phyloP scores from a whole-genome alignment of 2,329 filamentous ascomycete genomes.

The Dothideomycetidae sp. region DNA sequence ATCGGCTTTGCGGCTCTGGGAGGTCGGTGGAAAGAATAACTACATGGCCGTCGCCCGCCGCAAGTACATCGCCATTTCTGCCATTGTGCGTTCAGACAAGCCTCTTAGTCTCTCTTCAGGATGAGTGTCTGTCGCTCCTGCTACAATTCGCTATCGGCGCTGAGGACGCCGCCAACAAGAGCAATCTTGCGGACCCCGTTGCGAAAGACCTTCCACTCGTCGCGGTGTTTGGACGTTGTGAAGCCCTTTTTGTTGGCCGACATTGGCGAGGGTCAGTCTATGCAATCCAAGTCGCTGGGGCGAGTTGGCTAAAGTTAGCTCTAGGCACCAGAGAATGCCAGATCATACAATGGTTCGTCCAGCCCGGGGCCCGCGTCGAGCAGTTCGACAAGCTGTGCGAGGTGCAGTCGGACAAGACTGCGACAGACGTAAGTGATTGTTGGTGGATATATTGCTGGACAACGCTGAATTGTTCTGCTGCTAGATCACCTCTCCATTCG shows the following conservation, averaged over 20 bases:
- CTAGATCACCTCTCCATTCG: conserved; percentile 87
- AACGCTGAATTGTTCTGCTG: conserved; percentile 14
- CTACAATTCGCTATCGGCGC: not conserved
- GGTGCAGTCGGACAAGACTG: conserved; percentile 94
- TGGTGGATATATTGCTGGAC: conserved; percentile 3
- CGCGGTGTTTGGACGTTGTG: conserved; percentile 32
- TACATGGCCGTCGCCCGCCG: not conserved
- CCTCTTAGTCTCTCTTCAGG: too few relatives aligned
- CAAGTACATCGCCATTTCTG: not conserved
- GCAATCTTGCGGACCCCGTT: conserved; percentile 1
- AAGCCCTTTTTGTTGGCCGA: conserved; percentile 75
- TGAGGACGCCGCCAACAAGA: not conserved
- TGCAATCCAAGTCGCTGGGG: not conserved
- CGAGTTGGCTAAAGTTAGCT: conserved; percentile 11
- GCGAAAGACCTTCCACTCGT: conserved; percentile 17
- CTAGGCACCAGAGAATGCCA: conserved; percentile 94
- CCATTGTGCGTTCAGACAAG: too few relatives aligned
- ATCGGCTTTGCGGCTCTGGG: too few relatives aligned
- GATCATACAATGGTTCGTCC: conserved; percentile 98
- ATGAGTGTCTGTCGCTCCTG: conserved; percentile 9
- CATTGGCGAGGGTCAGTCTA: conserved; percentile 67
- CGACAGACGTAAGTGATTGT: conserved; percentile 36
- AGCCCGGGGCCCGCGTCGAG: conserved; percentile 86
- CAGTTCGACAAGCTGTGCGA: conserved; percentile 97
- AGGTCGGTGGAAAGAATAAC: not conserved